phyloP scores from a whole-genome alignment of 805 yeast species.

The Kuraishia ogatae region DNA sequence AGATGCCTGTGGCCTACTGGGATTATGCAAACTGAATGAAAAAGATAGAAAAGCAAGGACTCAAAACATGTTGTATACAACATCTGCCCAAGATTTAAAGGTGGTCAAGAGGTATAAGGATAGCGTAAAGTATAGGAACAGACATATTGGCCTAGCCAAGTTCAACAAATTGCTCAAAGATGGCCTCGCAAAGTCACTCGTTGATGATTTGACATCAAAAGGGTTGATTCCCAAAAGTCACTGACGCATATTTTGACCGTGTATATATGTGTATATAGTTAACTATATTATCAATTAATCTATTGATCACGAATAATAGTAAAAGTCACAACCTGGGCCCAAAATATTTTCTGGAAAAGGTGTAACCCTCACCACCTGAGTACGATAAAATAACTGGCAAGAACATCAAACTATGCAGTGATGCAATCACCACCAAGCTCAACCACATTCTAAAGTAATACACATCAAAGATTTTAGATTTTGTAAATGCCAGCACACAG shows the following conservation, averaged over 20 bases:
- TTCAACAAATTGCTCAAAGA: not conserved
- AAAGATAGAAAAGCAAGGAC: not conserved
- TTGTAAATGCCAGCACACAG: constrained; percentile 75
- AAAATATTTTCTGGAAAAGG: constrained; percentile 1
- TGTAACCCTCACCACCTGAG: constrained; percentile 53
- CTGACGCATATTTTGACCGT: not conserved
- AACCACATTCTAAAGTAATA: constrained; percentile 96
- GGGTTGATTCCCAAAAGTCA: not conserved
- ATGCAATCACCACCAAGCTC: constrained; percentile 65
- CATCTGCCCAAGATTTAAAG: not conserved
- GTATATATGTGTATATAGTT: not conserved
- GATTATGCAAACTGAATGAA: not conserved
- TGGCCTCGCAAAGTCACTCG: not conserved
- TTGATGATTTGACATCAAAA: not conserved
- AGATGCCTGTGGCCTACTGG: not conserved
- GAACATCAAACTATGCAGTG: constrained; percentile 69
- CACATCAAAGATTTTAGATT: constrained; percentile 80
- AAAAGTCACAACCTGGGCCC: too few species aligned
- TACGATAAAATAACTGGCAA: constrained; percentile 66
- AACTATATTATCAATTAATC: not conserved
- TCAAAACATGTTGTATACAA: not conserved
- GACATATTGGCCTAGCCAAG: not conserved
- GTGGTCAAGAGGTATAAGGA: not conserved
- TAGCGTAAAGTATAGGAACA: not conserved
- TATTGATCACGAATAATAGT: too few species aligned